Evolutionary conservation across 139 green algal species (phyloP).

Genomic region (Tetratostichococcus sp.): DNA sequence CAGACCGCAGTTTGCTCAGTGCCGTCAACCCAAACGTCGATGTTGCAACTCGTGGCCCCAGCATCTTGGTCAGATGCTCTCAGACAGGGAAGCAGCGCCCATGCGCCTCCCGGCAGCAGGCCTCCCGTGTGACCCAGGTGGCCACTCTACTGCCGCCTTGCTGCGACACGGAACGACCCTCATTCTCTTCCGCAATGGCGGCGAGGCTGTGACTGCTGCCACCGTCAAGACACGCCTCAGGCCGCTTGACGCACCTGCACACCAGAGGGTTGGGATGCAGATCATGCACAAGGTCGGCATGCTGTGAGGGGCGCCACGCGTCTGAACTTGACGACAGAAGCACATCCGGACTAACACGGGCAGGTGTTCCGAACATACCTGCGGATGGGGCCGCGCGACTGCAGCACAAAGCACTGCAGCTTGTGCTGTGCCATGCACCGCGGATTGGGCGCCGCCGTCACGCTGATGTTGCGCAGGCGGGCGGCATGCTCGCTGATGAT

Average conservation of each 20-base stretch:
- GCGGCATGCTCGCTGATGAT: background rate
- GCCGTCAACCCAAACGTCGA: too few species aligned
- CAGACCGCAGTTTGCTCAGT: too few species aligned
- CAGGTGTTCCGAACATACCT: too few species aligned
- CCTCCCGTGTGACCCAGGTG: conserved; percentile 22
- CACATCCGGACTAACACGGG: too few species aligned
- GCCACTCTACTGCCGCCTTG: too few species aligned
- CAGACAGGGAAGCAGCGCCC: background rate
- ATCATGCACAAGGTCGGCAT: too few species aligned
- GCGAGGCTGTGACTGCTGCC: too few species aligned
- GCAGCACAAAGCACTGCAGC: background rate
- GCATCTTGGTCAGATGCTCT: too few species aligned
- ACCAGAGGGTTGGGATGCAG: background rate
- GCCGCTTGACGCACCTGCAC: conserved; percentile 21
- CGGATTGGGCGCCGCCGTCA: background rate
- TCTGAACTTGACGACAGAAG: too few species aligned
- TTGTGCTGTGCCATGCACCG: background rate
- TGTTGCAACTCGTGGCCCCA: too few species aligned
- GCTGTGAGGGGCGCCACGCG: background rate
- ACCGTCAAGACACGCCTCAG: conserved; percentile 5
- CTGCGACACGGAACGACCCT: too few species aligned
- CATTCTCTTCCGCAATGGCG: too few species aligned
- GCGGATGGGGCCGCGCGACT: background rate
- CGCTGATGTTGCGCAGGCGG: background rate
- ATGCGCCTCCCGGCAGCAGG: conserved; percentile 29